Conservation (phyloP, 1,284 basidiomycete genomes). For the Papiliotrema flavescens region DNA sequence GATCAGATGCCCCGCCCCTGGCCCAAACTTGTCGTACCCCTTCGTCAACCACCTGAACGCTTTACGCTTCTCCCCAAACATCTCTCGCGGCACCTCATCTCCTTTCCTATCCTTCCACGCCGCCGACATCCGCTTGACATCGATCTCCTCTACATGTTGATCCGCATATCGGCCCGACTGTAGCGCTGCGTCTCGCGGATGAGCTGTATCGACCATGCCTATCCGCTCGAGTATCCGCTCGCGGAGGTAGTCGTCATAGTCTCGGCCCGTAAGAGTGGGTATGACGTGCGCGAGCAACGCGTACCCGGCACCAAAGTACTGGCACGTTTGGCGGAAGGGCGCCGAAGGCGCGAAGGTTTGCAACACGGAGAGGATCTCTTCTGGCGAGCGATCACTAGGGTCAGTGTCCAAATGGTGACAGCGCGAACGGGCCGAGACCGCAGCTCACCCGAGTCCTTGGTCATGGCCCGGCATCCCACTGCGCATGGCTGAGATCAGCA, state of each 20-base stretch:
- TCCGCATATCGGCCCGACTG: neutral
- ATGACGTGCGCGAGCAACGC: conserved; percentile 23
- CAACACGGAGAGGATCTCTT: conserved; percentile 16
- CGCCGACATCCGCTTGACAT: neutral
- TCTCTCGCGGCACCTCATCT: conserved; percentile 16
- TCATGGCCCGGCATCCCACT: conserved; percentile 27
- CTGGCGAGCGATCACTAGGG: neutral
- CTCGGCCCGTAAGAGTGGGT: conserved; percentile 17
- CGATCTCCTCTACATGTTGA: neutral
- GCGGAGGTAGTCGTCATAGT: conserved; percentile 25
- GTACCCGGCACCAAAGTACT: conserved; percentile 40
- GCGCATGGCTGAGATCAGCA: conserved; percentile 6
- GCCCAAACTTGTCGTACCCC: neutral
- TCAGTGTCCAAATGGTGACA: neutral
- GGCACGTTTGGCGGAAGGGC: conserved; percentile 28
- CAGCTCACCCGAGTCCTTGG: conserved; percentile 10
- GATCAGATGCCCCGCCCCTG: neutral
- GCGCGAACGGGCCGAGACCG: neutral
- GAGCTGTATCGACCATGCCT: conserved; percentile 16
- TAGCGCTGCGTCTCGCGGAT: neutral
- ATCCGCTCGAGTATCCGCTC: conserved; percentile 32
- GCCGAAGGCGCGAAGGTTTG: conserved; percentile 26
- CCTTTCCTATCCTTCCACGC: neutral
- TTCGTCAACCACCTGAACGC: neutral
- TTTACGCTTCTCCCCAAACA: conserved; percentile 1